A percentile compares a stretch with the other conserved stretches of the same genome.
phyloP scores from a whole-genome alignment of 1,284 basidiomycete species.

The Moesziomyces antarcticus region DNA sequence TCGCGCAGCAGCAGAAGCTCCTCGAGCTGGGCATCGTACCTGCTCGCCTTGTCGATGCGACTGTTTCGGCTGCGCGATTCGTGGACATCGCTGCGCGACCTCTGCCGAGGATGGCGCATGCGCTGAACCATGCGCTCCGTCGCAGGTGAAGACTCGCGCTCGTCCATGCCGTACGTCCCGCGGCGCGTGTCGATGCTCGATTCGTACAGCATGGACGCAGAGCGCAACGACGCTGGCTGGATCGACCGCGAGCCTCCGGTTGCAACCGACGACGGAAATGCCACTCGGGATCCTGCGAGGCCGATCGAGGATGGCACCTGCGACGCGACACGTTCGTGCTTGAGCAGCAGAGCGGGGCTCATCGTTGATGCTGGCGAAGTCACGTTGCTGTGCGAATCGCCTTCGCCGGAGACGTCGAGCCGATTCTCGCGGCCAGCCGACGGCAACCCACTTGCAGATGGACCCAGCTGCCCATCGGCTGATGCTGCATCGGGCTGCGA shows the following conservation, averaged over 20 bases:
- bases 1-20: conserved; percentile 23
- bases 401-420: neutral
- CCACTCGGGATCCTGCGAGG: neutral
- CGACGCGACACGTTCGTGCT: conserved; percentile 9
- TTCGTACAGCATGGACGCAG: conserved; percentile 5
- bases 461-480: no score
- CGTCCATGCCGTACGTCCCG: neutral
- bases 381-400: neutral
- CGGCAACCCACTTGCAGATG: neutral
- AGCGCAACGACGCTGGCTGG: conserved; percentile 1
- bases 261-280: neutral
- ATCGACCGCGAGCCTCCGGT: neutral
- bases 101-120: conserved; percentile 5
- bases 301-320: conserved; percentile 4
- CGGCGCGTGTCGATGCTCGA: neutral
- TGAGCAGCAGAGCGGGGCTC: conserved; percentile 16
- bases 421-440: neutral
- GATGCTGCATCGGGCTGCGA: conserved; percentile 3
- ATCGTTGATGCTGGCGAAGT: conserved; percentile 11
- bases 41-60: conserved; percentile 4
- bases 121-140: conserved; percentile 1
- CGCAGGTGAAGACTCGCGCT: neutral
- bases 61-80: conserved; percentile 6
- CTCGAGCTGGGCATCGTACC: conserved; percentile 25
- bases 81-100: conserved; percentile 19